Evolutionary conservation across 805 yeast genomes (phyloP), one percentile per base, ranked within the genome.

Genomic region (Metschnikowia picachoensis): DNA sequence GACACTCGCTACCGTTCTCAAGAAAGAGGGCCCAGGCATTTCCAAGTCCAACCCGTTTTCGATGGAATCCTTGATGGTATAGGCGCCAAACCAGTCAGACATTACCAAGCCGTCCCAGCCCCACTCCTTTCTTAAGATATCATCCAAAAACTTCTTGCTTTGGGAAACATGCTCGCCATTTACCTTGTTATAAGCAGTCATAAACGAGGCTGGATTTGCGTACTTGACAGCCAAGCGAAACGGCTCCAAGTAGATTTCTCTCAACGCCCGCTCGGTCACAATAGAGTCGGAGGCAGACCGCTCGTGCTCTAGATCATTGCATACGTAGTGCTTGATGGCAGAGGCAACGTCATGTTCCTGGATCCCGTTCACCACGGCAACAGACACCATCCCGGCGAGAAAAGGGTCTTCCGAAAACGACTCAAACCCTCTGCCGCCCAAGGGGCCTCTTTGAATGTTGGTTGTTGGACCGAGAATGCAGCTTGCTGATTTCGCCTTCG

Each of bases 371-470:
- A 65, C 52, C 14, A 65, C 49, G n/a, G 60, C 36, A 3, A 53
- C 57, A 30, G 66, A 52, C 20, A 58, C 60, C 37, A 58, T 47
- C 16, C 68, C 70, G 8, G 67, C 55, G 37, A 65, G 57, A 41
- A 58, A 58, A 17, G 68, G 67, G 46, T 65, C 68, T 51, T 65
- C 68, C 39, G 64, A 58, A 44, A 62, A 65, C 14, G 66, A 60
- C 49, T 65, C 68, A 45, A 64, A 65, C 3, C 67, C 67, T 46
- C 68, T 51, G 11, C 70, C 70, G 14, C 70, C 70, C 35, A 63
- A 48, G 5, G 68, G 67, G 17, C 68, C 68, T 43, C 68, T 56
- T 47, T 59, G 65, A 51, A 64, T 65, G 44, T 65, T 65, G 36
- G 60, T 58, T 31, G 68, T 65, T 12, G 70, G 68, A 8, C 68